phyloP scores from a whole-genome alignment of 129 eudicot species.

The Dittrichia graveolens region DNA sequence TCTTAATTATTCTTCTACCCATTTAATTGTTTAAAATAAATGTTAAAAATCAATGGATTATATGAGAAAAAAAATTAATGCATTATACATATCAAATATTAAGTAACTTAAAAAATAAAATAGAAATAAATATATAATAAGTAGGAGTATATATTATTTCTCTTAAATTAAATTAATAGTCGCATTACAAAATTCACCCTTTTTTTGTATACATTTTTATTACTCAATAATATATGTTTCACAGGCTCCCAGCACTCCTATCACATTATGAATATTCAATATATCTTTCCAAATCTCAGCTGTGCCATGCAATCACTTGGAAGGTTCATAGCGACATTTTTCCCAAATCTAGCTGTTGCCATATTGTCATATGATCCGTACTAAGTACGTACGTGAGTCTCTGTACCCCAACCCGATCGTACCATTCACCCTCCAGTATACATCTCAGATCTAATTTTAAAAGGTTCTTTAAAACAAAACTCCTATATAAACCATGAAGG shows the following conservation, averaged over 20 bases:
- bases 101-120: too few species aligned
- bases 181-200: too few species aligned
- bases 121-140: too few species aligned
- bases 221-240: too few species aligned
- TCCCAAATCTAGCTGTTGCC: conserved; percentile 37
- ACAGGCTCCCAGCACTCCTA: conserved; percentile 16
- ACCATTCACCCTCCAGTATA: conserved; percentile 41
- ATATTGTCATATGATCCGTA: conserved; percentile 21
- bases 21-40: too few species aligned
- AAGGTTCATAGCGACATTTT: conserved; percentile 36
- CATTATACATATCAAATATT: too few species aligned
- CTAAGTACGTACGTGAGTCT: conserved; percentile 24
- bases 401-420: conserved; percentile 25
- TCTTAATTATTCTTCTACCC: too few species aligned
- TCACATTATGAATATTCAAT: background rate
- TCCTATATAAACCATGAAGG: conserved; percentile 19
- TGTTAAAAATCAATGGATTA: too few species aligned
- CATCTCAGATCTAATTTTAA: conserved; percentile 46
- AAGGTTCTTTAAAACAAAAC: background rate
- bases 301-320: conserved; percentile 33
- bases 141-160: too few species aligned
- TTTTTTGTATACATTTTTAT: too few species aligned
- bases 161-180: too few species aligned
- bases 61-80: too few species aligned
- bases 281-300: conserved; percentile 11